Base-by-base conservation (phyloP, 768 basidiomycete genomes). In the Rhodocollybia butyracea region DNA sequence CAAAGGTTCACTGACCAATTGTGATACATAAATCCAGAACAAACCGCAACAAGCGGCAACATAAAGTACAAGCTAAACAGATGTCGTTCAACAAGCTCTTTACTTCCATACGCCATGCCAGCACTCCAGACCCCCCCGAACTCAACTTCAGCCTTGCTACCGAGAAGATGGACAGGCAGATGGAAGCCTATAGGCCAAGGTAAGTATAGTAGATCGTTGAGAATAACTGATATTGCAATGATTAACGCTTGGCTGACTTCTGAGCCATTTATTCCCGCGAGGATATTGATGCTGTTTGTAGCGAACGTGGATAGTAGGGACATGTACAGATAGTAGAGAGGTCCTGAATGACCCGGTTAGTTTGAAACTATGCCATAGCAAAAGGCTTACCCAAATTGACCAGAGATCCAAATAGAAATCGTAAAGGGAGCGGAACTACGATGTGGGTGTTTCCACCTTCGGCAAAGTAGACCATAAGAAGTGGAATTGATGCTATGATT, bases 241-340 rank as follows among this genome's bases (percentile, higher is more conserved):
- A 98, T 84, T 43, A 97, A 75, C 0, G 95, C 91, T 71, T 99
- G 97, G 58, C 86, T 83, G 59, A 91, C 93, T 77, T 99, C 97
- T 4, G 96, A 86, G 11, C 96, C 97, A 67, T 99, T 98, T 61
- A 98, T 90, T 8, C 96, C 97, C 11, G 97, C 97, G 17, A 98
- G 85, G 62, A 99, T 98, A 70, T 99, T 99, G 78, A 98, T 97
- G 68, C 90, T 90, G 72, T 99, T 99, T 17, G 96, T 98, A 53
- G 91, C 85, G 70, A 98, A 99, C 0, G 94, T 98, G 30, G 95
- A 98, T 17, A 99, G 76, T 29, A 98, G 72, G 4, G 93, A 84
- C 91, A 99, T 98, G 75, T 98, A 99, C 51, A 95, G 57, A 69
- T 98, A 99, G 70, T 98, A 98, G 3, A 98, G 71, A 0, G 93